A percentile compares a stretch with the other conserved stretches of the same genome.
Evolutionary conservation across 192 early-diverging fungal species (phyloP).

Genomic region (Backusella australiensis): DNA sequence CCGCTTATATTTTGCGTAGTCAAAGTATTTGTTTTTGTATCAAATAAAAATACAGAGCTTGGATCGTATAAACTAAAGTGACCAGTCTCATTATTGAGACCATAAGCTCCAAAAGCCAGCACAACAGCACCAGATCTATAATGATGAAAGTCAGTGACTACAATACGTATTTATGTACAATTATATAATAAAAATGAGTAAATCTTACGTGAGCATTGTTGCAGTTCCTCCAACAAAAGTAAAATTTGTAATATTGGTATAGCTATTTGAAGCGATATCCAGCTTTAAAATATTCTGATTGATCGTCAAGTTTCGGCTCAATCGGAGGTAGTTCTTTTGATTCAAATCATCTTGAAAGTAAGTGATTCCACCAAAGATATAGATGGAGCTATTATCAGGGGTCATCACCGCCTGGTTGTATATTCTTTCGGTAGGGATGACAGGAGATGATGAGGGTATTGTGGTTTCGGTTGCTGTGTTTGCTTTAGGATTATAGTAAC

Average conservation of each 20-base stretch:
- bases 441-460: background rate
- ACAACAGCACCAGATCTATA: background rate
- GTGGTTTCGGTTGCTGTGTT: background rate
- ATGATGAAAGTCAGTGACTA: background rate
- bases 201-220: background rate
- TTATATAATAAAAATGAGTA: background rate
- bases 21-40: background rate
- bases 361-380: background rate
- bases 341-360: background rate
- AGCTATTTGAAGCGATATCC: background rate
- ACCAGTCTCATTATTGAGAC: background rate
- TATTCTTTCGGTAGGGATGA: background rate
- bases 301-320: background rate
- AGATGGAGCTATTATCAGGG: background rate
- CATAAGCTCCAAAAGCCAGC: constrained; percentile 1
- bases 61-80: background rate
- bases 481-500: background rate
- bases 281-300: background rate
- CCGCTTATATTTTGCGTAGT: background rate
- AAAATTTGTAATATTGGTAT: constrained; percentile 1
- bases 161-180: too few species aligned
- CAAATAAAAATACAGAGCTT: background rate
- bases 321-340: background rate
- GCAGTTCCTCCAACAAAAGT: background rate
- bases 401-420: background rate